Conservation (phyloP, 192 early-diverging fungal genomes). For the Allomyces javanicus region DNA sequence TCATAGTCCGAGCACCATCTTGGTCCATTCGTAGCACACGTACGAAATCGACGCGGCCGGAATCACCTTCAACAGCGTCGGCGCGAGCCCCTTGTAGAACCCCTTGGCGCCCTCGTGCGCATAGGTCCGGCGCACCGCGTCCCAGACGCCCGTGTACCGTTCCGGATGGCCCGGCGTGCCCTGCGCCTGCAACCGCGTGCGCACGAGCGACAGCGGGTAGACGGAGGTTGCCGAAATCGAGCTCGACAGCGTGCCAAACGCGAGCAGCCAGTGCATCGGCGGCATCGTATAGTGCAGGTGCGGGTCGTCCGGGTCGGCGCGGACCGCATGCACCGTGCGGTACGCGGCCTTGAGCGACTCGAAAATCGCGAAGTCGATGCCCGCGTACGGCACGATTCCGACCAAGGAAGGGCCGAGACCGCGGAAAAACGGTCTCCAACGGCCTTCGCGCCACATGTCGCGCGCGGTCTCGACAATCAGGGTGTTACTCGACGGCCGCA, state of each 20-base stretch:
- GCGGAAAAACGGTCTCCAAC: slow-evolving; percentile 41
- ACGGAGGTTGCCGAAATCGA: slow-evolving; percentile 43
- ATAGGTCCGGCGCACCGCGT: slow-evolving; percentile 41
- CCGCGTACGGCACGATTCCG: slow-evolving; percentile 60
- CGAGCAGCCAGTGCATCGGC: slow-evolving; percentile 29
- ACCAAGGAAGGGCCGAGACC: slow-evolving; percentile 37
- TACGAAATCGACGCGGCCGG: slow-evolving; percentile 56
- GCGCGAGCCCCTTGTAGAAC: slow-evolving; percentile 56
- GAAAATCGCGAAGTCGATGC: slow-evolving; percentile 49
- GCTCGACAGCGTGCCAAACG: slow-evolving; percentile 45
- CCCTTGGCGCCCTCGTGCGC: slow-evolving; percentile 36
- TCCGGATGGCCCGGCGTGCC: slow-evolving; percentile 53
- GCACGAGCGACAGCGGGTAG: slow-evolving; percentile 50
- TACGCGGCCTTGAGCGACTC: slow-evolving; percentile 48
- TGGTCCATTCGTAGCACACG: slow-evolving; percentile 43
- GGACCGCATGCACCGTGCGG: slow-evolving; percentile 20
- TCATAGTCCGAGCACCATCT: slow-evolving; percentile 21
- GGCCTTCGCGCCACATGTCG: slow-evolving; percentile 38
- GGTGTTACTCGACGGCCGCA: slow-evolving; percentile 1
- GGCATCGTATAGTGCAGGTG: slow-evolving; percentile 15
- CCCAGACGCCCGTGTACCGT: slow-evolving; percentile 36
- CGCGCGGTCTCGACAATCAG: slow-evolving; percentile 26
- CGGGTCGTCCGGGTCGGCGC: slow-evolving; percentile 10
- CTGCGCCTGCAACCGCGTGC: slow-evolving; percentile 64
- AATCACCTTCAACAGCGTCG: slow-evolving; percentile 51